A percentile compares a stretch with the other conserved stretches of the same genome.
Evolutionary conservation across 345 rosid species (phyloP).

Genomic region (Abelmoschus esculentus): DNA sequence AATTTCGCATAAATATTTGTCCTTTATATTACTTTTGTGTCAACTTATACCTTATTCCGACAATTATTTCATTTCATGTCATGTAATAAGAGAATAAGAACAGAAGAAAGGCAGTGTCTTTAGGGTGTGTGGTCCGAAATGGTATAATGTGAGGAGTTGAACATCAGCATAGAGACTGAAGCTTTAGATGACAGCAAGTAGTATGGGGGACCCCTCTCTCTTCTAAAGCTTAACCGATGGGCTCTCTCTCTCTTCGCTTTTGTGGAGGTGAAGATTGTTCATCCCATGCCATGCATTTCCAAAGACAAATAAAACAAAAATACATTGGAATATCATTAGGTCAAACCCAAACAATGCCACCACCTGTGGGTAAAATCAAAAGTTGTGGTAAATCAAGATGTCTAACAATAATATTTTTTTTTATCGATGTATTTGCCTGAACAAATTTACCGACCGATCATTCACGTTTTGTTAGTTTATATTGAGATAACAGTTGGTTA

Average conservation of each 20-base stretch:
- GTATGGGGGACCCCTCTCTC: constrained; percentile 47
- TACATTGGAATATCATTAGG: constrained; percentile 2
- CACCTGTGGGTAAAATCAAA: constrained; percentile 1
- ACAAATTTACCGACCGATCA: too few species aligned
- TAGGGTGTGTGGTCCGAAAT: constrained; percentile 16
- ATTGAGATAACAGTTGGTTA: too few species aligned
- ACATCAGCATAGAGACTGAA: constrained; percentile 39
- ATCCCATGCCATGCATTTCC: constrained; percentile 16
- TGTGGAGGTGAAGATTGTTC: constrained; percentile 75
- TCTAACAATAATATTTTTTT: background rate
- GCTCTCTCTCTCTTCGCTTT: constrained; percentile 38
- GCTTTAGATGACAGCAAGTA: constrained; percentile 23
- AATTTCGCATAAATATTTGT: too few species aligned
- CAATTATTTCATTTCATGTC: too few species aligned
- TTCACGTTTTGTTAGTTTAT: too few species aligned
- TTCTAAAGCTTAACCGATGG: constrained; percentile 16
- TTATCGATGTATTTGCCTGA: too few species aligned
- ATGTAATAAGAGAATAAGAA: too few species aligned
- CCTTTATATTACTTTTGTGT: too few species aligned
- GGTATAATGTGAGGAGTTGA: constrained; percentile 29
- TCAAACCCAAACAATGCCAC: constrained; percentile 25
- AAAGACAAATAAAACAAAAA: constrained; percentile 13
- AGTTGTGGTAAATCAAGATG: constrained; percentile 15
- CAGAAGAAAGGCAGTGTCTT: constrained; percentile 10
- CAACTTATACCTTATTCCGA: too few species aligned